Evolutionary conservation across 768 basidiomycete species (phyloP).

Genomic region (Russula earlei): DNA sequence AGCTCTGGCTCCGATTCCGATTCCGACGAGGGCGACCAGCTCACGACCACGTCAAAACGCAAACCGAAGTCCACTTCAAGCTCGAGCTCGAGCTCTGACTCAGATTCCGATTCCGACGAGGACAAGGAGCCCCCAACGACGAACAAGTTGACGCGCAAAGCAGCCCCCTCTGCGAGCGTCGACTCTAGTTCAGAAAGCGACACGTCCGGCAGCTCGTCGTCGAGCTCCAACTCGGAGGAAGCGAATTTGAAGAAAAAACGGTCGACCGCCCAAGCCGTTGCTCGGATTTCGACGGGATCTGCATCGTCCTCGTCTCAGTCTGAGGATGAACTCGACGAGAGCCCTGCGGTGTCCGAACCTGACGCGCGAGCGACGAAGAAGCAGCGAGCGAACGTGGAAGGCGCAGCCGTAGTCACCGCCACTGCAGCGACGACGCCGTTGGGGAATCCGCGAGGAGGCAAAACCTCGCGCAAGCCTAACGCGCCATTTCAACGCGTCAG

Average conservation of each 20-base stretch:
- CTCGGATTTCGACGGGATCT: constrained; percentile 12
- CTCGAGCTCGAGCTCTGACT: constrained; percentile 23
- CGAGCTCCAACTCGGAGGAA: neutral
- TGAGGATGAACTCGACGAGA: constrained; percentile 9
- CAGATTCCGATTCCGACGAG: constrained; percentile 5
- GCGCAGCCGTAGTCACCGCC: constrained; percentile 6
- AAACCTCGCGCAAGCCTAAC: constrained; percentile 34
- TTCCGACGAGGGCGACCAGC: neutral
- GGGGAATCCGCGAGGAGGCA: constrained; percentile 24
- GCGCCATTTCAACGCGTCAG: constrained; percentile 79
- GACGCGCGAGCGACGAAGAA: constrained; percentile 10
- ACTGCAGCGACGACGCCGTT: neutral
- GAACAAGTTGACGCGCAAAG: neutral
- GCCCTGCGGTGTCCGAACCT: neutral
- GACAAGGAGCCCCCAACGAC: constrained; percentile 18
- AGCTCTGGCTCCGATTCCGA: constrained; percentile 9
- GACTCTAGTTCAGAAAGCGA: constrained; percentile 20
- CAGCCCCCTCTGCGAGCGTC: constrained; percentile 5
- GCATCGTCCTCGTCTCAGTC: constrained; percentile 20
- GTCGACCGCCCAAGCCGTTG: neutral
- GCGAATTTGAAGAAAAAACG: constrained; percentile 3
- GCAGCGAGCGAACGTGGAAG: constrained; percentile 12
- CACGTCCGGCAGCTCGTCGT: constrained; percentile 5
- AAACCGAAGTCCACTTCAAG: constrained; percentile 18
- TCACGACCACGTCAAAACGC: neutral